Evolutionary conservation across 2,329 filamentous ascomycete genomes (phyloP).

Genomic region (Penicillium sp.): DNA sequence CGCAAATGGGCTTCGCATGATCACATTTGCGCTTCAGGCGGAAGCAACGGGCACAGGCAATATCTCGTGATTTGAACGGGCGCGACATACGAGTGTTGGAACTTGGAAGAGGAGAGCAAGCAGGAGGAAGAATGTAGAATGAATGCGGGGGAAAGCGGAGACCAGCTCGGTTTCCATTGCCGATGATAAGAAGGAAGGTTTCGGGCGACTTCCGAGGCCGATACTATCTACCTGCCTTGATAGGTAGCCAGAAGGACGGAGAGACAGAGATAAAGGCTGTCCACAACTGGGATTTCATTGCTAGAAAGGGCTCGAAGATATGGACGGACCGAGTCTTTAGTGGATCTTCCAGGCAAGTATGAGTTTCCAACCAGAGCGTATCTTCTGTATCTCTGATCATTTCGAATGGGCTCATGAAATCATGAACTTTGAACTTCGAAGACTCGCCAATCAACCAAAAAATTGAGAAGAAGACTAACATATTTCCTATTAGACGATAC

Average conservation of each 20-base stretch:
- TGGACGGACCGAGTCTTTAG: too few relatives aligned
- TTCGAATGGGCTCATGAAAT: not conserved
- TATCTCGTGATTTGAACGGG: conserved; percentile 25
- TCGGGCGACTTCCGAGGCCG: conserved; percentile 10
- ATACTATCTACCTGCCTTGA: not conserved
- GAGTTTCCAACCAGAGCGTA: too few relatives aligned
- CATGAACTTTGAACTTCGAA: not conserved
- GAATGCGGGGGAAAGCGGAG: conserved; percentile 21
- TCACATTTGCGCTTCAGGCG: conserved; percentile 34
- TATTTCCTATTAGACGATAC: not conserved
- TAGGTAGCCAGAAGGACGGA: not conserved
- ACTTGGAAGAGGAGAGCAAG: not conserved
- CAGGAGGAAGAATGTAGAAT: conserved; percentile 4
- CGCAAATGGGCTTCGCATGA: conserved; percentile 31
- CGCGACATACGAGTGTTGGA: conserved; percentile 23
- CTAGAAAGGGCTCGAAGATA: not conserved
- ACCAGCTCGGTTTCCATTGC: not conserved
- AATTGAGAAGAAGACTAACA: not conserved
- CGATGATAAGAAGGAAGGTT: conserved; percentile 24
- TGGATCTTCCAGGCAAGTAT: too few relatives aligned
- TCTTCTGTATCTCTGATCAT: too few relatives aligned
- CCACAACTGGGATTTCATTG: not conserved
- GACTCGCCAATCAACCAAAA: not conserved
- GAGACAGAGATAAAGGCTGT: not conserved
- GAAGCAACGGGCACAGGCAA: conserved; percentile 32